Percentiles rank a stretch among this genome's conserved stretches.
These are phyloP conservation scores for Cymodocea nodosa DNA, from an alignment of 116 monocot genomes.

Conservation along the genomic window DNA sequence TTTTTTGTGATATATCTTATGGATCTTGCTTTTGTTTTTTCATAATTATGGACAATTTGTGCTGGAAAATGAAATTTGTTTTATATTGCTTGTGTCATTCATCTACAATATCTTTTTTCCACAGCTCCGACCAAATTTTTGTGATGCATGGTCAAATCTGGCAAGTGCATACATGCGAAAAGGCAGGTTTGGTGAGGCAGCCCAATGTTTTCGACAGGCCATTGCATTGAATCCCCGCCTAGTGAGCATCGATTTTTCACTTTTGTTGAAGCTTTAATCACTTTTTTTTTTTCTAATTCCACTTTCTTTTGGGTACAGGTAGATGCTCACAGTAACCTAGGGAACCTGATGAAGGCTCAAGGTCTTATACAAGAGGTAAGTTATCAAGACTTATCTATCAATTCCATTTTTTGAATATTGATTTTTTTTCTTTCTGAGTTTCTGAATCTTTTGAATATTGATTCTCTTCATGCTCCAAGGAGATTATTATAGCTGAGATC, in stretches of 20 bases:
- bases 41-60: no score
- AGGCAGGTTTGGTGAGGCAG: conserved; percentile 77
- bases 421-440: no score
- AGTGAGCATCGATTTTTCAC: conserved; percentile 20
- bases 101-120: not conserved
- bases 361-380: conserved; percentile 80
- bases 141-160: conserved; percentile 95
- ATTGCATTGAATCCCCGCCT: conserved; percentile 76
- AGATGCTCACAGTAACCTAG: conserved; percentile 95
- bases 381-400: not conserved
- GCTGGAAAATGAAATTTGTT: no score
- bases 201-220: conserved; percentile 88
- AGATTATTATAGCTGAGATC: no score
- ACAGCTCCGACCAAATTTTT: conserved; percentile 81
- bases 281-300: not conserved
- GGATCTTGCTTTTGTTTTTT: no score
- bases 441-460: no score
- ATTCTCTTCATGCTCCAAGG: no score
- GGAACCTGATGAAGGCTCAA: conserved; percentile 91
- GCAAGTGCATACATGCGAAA: conserved; percentile 88
- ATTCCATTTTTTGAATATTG: no score
- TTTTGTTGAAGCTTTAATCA: not conserved
- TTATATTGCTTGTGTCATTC: not conserved
- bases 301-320: conserved; percentile 29
- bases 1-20: no score